phyloP scores from a whole-genome alignment of 352 stramenopile genomes.

The Albugo laibachii region DNA sequence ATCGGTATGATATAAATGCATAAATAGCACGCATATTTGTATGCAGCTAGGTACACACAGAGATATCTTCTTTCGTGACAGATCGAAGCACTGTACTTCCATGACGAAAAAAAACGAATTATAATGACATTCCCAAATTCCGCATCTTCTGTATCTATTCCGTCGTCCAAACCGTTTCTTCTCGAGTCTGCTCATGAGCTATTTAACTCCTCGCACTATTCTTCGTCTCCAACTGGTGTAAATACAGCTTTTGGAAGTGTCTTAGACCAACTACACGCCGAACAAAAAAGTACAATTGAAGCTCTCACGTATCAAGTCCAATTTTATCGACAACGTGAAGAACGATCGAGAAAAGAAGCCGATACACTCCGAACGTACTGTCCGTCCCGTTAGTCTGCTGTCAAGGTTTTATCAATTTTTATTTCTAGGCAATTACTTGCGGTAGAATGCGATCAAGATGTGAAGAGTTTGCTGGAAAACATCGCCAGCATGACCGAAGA shows the following conservation, averaged over 20 bases:
- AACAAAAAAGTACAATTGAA: conserved; percentile 71
- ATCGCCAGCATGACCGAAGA: conserved; percentile 27
- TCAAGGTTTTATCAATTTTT: background rate
- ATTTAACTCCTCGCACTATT: too few relatives aligned
- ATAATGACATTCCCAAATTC: too few relatives aligned
- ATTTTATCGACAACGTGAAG: conserved; percentile 57
- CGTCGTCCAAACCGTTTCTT: too few relatives aligned
- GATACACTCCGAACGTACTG: conserved; percentile 18
- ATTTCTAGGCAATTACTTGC: conserved; percentile 10
- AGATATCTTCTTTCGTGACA: too few relatives aligned
- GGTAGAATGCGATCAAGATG: conserved; percentile 5
- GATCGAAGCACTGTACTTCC: too few relatives aligned
- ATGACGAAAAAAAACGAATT: too few relatives aligned
- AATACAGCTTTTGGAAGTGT: conserved; percentile 6
- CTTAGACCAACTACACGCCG: conserved; percentile 52
- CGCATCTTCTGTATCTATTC: too few relatives aligned
- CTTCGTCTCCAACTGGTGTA: background rate
- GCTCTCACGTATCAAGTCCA: conserved; percentile 49
- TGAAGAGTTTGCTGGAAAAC: conserved; percentile 3
- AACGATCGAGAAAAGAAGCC: conserved; percentile 42
- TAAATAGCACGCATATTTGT: too few relatives aligned
- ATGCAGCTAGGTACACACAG: too few relatives aligned
- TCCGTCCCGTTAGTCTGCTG: background rate
- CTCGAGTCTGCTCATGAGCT: background rate
- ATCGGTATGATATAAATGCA: too few relatives aligned